These are phyloP conservation scores for Globisporangium iwayamae DNA, from an alignment of 352 stramenopile genomes.

Conservation along the genomic window DNA sequence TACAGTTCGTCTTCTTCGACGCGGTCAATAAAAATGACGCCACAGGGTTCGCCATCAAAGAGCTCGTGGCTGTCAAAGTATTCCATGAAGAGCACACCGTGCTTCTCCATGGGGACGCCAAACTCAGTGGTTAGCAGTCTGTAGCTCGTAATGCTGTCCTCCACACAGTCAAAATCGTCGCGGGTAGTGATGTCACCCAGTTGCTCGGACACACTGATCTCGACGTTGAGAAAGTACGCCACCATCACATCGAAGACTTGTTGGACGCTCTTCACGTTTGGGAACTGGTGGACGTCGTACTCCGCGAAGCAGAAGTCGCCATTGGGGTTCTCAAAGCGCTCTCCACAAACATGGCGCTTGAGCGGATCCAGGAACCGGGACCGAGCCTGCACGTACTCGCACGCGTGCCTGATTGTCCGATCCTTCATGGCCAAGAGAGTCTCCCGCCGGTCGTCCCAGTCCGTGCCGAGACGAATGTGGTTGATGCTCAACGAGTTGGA, in stretches of 20 bases:
- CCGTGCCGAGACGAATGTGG: constrained; percentile 37
- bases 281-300: constrained; percentile 34
- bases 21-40: background rate
- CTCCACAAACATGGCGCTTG: constrained; percentile 31
- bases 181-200: constrained; percentile 9
- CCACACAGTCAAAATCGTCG: constrained; percentile 17
- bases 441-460: constrained; percentile 24
- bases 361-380: constrained; percentile 37
- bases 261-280: background rate
- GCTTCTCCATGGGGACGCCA: constrained; percentile 12
- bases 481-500: constrained; percentile 26
- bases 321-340: constrained; percentile 37
- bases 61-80: constrained; percentile 3
- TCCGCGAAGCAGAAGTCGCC: constrained; percentile 42
- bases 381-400: constrained; percentile 34
- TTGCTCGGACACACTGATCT: constrained; percentile 8
- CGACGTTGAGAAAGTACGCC: background rate
- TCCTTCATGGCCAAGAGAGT: constrained; percentile 30
- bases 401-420: constrained; percentile 34
- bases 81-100: background rate
- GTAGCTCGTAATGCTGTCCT: constrained; percentile 28
- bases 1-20: background rate
- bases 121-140: constrained; percentile 33
- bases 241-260: background rate
- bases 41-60: background rate